Base-by-base conservation (phyloP, 306 rosid genomes). In the Echinosophora koreensis region DNA sequence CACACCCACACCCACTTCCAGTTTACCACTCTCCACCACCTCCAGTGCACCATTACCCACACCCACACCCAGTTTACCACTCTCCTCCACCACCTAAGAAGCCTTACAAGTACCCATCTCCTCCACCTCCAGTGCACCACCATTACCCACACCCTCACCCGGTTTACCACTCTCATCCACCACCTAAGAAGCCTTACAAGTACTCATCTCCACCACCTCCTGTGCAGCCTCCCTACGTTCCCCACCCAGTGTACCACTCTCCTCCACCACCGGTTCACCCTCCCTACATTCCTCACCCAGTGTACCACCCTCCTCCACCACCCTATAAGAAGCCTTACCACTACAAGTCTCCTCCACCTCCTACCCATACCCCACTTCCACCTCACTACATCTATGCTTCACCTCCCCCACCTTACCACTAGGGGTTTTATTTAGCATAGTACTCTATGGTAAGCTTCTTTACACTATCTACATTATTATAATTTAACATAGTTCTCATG, bases 341-440 rank as follows among this genome's bases (percentile, higher is more conserved):
- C 3, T 30, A 30, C 32, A 30, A 30, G 32, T 30, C 32, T 30
- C 32, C 32, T 35, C 76, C 67, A 32, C 42, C 77, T 41, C 83
- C 82, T 8, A 79, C 79, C 3, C 78, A 83, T 4, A 17, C 73
- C 8, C 75, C 83, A 8, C 78, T 80, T n/a, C 75, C 83, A 8
- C 78, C 82, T n/a, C 80, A 83, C 6, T 87, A 87, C 77, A 2
- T 79, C 82, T 91, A 89, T 61, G 49, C 90, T 7, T 89, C 97
- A 39, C 97, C 97, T 59, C 97, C 97, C 57, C 97, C 97, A 49
- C 95, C 97, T 28, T 78, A 86, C 90, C 90, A 86, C 85, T 54
- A 70, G 64, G 89, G 88, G 91, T 86, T 30, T 60, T 32, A 66
- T 10, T 30, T 58, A 51, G 27, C 52, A 5, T 15, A 66, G 37